Evolutionary conservation across 2,329 filamentous ascomycete species (phyloP), one percentile per base, ranked within the genome.

Genomic region (Thielaviopsis punctulata): DNA sequence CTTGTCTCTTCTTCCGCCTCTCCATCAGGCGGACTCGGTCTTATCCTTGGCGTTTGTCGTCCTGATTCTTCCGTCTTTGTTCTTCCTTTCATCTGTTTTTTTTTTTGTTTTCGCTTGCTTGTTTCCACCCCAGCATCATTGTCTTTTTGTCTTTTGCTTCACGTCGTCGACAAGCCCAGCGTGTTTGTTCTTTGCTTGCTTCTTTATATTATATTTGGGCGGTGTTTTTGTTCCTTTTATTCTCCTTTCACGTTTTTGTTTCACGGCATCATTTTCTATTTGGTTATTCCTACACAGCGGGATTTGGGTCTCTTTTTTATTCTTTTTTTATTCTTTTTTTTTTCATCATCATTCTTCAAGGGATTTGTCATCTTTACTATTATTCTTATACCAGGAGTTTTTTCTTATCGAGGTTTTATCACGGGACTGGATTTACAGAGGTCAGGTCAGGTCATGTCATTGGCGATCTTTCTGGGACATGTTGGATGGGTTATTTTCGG

Each of bases 371-470:
- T n/a, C n/a, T n/a, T n/a, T n/a, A n/a, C n/a, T 43, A 43, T 27
- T 27, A 36, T 36, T n/a, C n/a, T 50, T 43, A 45, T 51, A 51
- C 41, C 44, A 45, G 44, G 43, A 18, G 49, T 51, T 51, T 33
- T 47, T n/a, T 25, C n/a, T 15, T 30, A n/a, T 41, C 15, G 22
- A 22, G n/a, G n/a, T n/a, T n/a, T n/a, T n/a, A n/a, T n/a, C n/a
- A n/a, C n/a, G n/a, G n/a, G n/a, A n/a, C n/a, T n/a, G n/a, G n/a
- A n/a, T n/a, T n/a, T n/a, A n/a, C n/a, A n/a, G n/a, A n/a, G n/a
- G n/a, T n/a, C n/a, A n/a, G n/a, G n/a, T n/a, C n/a, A n/a, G n/a
- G n/a, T n/a, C n/a, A n/a, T n/a, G n/a, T n/a, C n/a, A n/a, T n/a
- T n/a, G n/a, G n/a, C n/a, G n/a, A n/a, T n/a, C n/a, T n/a, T n/a